Evolutionary conservation across 345 rosid species (phyloP).

Genomic region (Kernera saxatilis): DNA sequence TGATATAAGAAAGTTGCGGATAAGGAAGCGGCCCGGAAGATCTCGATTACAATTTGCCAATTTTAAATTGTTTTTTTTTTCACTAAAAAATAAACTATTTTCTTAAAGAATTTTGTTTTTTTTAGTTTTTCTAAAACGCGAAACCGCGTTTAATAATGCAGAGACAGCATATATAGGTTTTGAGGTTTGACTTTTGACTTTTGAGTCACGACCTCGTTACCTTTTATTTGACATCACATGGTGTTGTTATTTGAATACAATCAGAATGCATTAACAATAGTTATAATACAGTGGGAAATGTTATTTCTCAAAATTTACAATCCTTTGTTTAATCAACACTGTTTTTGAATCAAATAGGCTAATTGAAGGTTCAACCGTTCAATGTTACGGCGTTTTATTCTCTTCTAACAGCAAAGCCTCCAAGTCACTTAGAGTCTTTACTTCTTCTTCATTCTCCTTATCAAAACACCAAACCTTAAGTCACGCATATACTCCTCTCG

Average conservation of each 20-base stretch:
- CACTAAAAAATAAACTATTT: background rate
- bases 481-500: no score
- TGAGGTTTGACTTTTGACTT: slow-evolving; percentile 8
- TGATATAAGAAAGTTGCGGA: background rate
- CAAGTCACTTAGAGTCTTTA: no score
- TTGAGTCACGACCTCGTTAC: background rate
- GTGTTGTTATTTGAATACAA: background rate
- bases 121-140: background rate
- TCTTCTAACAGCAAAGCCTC: no score
- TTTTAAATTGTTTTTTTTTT: background rate
- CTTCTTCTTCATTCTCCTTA: no score
- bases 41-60: background rate
- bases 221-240: slow-evolving; percentile 9
- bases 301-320: no score
- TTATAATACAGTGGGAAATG: no score
- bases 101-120: background rate
- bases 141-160: slow-evolving; percentile 31
- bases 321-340: no score
- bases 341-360: no score
- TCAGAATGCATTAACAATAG: background rate
- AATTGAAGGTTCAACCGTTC: no score
- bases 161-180: slow-evolving; percentile 14
- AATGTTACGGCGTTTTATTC: no score
- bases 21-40: slow-evolving; percentile 12
- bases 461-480: no score